Percentiles rank a stretch among this genome's conserved stretches.
Conservation (phyloP, 352 stramenopile genomes). For the Globisporangium iwayamae region DNA sequence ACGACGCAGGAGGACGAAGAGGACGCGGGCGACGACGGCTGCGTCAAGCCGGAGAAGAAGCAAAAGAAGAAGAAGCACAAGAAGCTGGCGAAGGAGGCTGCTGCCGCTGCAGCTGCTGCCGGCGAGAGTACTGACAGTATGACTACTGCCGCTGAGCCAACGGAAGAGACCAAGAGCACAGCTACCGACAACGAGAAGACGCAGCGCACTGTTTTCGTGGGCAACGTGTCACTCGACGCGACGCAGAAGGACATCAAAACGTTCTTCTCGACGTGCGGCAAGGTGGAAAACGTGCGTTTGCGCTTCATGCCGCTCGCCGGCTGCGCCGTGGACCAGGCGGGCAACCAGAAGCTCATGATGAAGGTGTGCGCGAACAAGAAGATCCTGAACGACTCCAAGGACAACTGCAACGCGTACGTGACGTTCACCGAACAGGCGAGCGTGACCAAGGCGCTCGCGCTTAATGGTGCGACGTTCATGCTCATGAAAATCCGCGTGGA, state of each 20-base stretch:
- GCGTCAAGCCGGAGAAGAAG: slow-evolving; percentile 26
- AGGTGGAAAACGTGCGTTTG: slow-evolving; percentile 83
- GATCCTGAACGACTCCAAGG: slow-evolving; percentile 76
- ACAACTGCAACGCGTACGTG: slow-evolving; percentile 92
- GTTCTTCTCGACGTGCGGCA: slow-evolving; percentile 81
- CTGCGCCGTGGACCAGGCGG: slow-evolving; percentile 75
- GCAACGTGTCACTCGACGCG: slow-evolving; percentile 88
- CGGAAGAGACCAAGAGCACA: slow-evolving; percentile 18
- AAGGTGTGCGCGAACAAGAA: slow-evolving; percentile 91
- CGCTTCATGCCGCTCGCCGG: slow-evolving; percentile 85
- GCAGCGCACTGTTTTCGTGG: slow-evolving; percentile 88
- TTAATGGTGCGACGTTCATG: slow-evolving; percentile 68
- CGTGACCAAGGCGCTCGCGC: slow-evolving; percentile 59
- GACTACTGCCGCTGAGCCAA: slow-evolving; percentile 1
- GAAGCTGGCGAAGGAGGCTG: slow-evolving; percentile 16
- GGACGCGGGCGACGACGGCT: slow-evolving; percentile 4
- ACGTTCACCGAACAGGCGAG: slow-evolving; percentile 65
- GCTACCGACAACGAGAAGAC: slow-evolving; percentile 52
- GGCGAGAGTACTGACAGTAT: neutral
- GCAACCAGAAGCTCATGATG: slow-evolving; percentile 91
- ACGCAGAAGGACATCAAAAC: slow-evolving; percentile 76
- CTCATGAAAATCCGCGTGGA: slow-evolving; percentile 69
- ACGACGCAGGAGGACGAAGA: slow-evolving; percentile 8
- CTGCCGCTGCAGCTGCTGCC: slow-evolving; percentile 2
- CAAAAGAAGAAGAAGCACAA: slow-evolving; percentile 39